Evolutionary conservation across 2,329 filamentous ascomycete genomes (phyloP), one percentile per base, ranked within the genome.

Genomic region (Curvularia hawaiiensis): DNA sequence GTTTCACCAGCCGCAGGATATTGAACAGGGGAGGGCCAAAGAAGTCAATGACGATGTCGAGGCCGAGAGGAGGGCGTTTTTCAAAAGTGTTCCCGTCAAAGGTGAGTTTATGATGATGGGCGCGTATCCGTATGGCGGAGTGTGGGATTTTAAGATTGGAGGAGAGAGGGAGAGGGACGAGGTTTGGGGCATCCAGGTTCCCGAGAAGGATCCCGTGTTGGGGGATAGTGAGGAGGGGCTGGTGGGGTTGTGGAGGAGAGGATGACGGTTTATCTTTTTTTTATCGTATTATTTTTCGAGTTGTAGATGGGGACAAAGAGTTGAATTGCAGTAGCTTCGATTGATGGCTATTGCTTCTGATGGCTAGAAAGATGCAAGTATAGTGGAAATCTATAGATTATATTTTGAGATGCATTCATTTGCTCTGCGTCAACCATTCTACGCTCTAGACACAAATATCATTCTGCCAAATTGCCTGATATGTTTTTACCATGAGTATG

Each of bases 91-190:
- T 1, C 46, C 75, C 53, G 53, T 82, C 4, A 61, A 68, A 1
- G 81, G 81, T 0, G 59, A 66, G 49, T 85, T 84, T 61, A 82
- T 79, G 50, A 85, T 85, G 83, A 80, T 86, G 69, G 85, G 85
- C 0, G 83, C 82, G 4, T 87, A 87, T 74, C 82, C 82, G 2
- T 64, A 65, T 35, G 77, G 79, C 3, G 74, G 73, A 0, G 68
- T 72, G 11, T 86, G 83, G 84, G 82, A 85, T 65, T 84, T 83
- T 66, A 72, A 72, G 4, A 70, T 77, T 2, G 81, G 80, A 9
- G 80, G 80, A 1, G 79, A 80, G 58, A 70, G 81, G 65, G 67
- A 65, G 20, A 78, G 74, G 12, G 63, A 70, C 16, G 81, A 74
- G 56, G 76, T 80, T 0, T 84, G 83, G 83, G 57, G 59, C 20